A percentile compares a stretch with the other conserved stretches of the same genome.
These are phyloP conservation scores for Penicillium chermesinum DNA, from an alignment of 495 filamentous ascomycete genomes.

Conservation along the genomic window DNA sequence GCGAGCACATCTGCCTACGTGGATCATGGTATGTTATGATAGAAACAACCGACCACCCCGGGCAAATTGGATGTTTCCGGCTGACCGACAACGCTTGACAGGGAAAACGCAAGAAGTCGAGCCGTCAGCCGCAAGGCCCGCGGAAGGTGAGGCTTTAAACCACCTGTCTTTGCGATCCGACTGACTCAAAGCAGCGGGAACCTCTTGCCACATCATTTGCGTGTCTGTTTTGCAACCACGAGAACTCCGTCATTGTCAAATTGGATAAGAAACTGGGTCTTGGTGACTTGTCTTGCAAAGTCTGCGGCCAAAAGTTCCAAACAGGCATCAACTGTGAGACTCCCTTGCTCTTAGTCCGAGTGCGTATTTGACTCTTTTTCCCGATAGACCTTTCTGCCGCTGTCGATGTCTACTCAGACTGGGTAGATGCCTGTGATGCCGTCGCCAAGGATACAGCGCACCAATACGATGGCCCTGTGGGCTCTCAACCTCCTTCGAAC, in stretches of 20 bases:
- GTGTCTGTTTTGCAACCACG: constrained; percentile 98
- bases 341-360: background rate
- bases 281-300: constrained; percentile 79
- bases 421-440: constrained; percentile 93
- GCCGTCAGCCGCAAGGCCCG: constrained; percentile 73
- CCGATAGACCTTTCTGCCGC: constrained; percentile 72
- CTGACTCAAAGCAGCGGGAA: constrained; percentile 56
- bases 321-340: constrained; percentile 83
- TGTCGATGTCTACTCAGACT: constrained; percentile 95
- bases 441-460: constrained; percentile 59
- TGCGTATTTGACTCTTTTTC: background rate
- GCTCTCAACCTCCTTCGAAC: constrained; percentile 16
- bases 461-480: constrained; percentile 43
- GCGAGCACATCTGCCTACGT: no score
- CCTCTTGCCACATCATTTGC: constrained; percentile 83
- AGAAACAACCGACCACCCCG: background rate
- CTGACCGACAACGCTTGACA: constrained; percentile 19
- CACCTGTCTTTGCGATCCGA: background rate
- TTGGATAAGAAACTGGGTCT: constrained; percentile 87
- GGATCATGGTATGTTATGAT: constrained; percentile 6
- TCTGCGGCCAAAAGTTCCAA: constrained; percentile 90
- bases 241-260: constrained; percentile 81
- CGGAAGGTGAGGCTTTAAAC: constrained; percentile 58
- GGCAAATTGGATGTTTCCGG: constrained; percentile 7
- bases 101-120: constrained; percentile 96